Evolutionary conservation across 257 asterid genomes (phyloP).

Genomic region (Scutellaria minor): DNA sequence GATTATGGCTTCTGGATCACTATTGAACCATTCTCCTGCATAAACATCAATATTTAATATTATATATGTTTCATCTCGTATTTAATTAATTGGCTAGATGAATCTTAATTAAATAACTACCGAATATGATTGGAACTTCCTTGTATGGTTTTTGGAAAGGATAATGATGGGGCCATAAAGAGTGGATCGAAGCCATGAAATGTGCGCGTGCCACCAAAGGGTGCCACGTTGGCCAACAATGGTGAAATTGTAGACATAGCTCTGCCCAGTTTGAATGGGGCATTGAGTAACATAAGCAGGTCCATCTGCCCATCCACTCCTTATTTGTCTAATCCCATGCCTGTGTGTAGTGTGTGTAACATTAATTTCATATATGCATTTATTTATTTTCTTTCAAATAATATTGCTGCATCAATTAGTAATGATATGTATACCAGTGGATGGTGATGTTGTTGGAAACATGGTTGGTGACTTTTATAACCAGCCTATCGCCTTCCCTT

Average conservation of each 20-base stretch:
- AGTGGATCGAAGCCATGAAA: conserved; percentile 58
- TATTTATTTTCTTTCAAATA: too few species aligned
- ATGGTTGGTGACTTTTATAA: conserved; percentile 59
- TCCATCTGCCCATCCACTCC: conserved; percentile 69
- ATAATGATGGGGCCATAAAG: conserved; percentile 67
- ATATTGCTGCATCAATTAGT: too few species aligned
- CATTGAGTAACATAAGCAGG: conserved; percentile 61
- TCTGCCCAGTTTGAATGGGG: conserved; percentile 56
- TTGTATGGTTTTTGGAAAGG: conserved; percentile 58
- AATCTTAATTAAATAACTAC: conserved; percentile 32
- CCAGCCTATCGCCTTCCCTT: conserved; percentile 67
- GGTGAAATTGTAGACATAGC: conserved; percentile 50
- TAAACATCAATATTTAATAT: too few species aligned
- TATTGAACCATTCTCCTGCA: conserved; percentile 59
- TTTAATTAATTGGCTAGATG: too few species aligned
- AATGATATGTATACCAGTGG: conserved; percentile 36
- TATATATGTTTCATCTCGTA: too few species aligned
- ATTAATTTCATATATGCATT: too few species aligned
- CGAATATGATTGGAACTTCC: conserved; percentile 69
- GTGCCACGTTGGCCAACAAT: conserved; percentile 61
- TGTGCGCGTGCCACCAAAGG: conserved; percentile 64
- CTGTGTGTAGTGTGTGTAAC: conserved; percentile 37
- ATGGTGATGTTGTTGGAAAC: conserved; percentile 59
- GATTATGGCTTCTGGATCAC: conserved; percentile 44
- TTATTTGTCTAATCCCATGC: conserved; percentile 61